Percentiles rank a stretch among this genome's conserved stretches.
phyloP scores from a whole-genome alignment of 2,329 filamentous ascomycete genomes.

The Nothomitra cinnamomea region DNA sequence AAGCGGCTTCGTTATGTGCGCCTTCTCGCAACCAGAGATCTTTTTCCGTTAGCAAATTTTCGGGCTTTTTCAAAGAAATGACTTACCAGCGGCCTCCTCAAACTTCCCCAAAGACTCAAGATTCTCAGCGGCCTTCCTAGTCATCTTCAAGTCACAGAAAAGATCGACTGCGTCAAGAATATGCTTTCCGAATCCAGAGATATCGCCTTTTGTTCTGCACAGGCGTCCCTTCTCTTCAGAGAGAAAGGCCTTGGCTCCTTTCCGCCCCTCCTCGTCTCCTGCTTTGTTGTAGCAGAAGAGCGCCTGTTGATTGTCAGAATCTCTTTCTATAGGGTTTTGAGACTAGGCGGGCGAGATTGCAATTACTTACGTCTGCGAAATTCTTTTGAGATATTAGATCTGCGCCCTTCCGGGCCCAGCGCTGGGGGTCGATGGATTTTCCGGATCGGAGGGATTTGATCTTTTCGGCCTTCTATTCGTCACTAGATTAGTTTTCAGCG shows the following conservation, averaged over 20 bases:
- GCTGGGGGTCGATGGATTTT: constrained; percentile 11
- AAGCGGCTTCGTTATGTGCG: constrained; percentile 10
- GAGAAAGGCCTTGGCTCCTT: constrained; percentile 9
- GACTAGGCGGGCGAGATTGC: not conserved
- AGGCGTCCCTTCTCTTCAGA: constrained; percentile 7
- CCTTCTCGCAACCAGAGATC: constrained; percentile 9
- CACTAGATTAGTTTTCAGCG: not conserved
- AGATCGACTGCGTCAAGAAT: constrained; percentile 6
- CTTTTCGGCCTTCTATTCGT: constrained; percentile 7
- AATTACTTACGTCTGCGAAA: constrained; percentile 11
- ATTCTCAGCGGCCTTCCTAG: constrained; percentile 8
- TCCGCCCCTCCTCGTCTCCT: constrained; percentile 4
- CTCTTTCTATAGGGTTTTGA: not conserved
- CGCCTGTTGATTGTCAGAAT: constrained; percentile 6
- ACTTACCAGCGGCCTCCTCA: constrained; percentile 11
- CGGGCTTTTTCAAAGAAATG: not conserved
- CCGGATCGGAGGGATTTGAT: constrained; percentile 11
- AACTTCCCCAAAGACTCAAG: constrained; percentile 7
- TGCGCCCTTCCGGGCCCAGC: constrained; percentile 13
- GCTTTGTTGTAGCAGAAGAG: constrained; percentile 4
- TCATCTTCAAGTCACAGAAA: constrained; percentile 6
- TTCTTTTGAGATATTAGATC: constrained; percentile 13
- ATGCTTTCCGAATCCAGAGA: not conserved
- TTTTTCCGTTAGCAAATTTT: constrained; percentile 1
- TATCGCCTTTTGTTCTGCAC: constrained; percentile 8